These are phyloP conservation scores for Sclerotinia subarctica DNA, from an alignment of 2,329 filamentous ascomycete genomes.

Conservation along the genomic window DNA sequence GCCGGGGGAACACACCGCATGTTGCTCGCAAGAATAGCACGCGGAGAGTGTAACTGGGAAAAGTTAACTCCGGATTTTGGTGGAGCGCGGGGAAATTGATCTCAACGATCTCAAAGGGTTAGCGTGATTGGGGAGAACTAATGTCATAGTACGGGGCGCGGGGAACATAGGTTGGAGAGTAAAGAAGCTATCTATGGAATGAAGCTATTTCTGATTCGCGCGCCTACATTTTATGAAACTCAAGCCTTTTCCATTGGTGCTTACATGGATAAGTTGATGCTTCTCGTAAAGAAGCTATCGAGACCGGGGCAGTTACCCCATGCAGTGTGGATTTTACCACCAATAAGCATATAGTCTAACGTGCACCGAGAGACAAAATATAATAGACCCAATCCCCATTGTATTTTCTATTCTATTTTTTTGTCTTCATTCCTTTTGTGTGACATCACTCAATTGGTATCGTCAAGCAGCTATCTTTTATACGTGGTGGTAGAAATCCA, in stretches of 20 bases:
- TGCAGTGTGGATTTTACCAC: not conserved
- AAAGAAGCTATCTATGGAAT: not conserved
- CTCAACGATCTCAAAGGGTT: not conserved
- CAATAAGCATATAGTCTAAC: not conserved
- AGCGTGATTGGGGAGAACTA: not conserved
- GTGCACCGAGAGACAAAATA: not conserved
- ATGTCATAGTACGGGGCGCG: not conserved
- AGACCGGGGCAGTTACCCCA: not conserved
- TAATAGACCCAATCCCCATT: not conserved
- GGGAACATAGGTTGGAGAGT: not conserved
- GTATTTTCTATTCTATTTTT: not conserved
- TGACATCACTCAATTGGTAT: not conserved
- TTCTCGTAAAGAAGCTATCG: not conserved
- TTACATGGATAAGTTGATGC: not conserved
- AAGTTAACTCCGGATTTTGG: not conserved
- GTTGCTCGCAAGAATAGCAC: not conserved
- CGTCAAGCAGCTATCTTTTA: not conserved
- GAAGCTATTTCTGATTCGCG: not conserved
- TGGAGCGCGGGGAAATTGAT: slow-evolving; percentile 8
- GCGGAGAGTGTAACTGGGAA: not conserved
- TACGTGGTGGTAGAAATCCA: not conserved
- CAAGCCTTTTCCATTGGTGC: not conserved
- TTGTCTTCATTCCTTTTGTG: not conserved
- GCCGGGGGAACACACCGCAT: not conserved
- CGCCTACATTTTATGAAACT: not conserved